These are phyloP conservation scores for Lachancea mirantina DNA, from an alignment of 805 yeast genomes.

Conservation along the genomic window DNA sequence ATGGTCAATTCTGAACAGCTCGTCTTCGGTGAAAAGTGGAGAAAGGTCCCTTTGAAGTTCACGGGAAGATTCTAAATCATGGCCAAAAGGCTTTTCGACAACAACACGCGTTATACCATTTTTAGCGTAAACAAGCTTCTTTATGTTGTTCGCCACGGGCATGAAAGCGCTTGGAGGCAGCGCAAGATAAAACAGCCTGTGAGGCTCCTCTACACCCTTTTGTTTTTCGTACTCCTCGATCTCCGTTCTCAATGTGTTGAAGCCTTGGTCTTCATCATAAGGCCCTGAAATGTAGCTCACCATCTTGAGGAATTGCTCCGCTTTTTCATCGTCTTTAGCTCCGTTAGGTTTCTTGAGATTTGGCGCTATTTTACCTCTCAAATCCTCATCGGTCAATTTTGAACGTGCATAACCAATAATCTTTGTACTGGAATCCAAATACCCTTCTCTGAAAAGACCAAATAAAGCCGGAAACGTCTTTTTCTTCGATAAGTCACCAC, in stretches of 20 bases:
- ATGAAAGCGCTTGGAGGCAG: slow-evolving; percentile 91
- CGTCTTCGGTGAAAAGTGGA: slow-evolving; percentile 86
- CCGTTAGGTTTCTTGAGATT: slow-evolving; percentile 52
- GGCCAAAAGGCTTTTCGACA: slow-evolving; percentile 97
- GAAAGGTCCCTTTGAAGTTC: slow-evolving; percentile 69
- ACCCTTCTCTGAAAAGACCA: slow-evolving; percentile 71
- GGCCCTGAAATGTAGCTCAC: slow-evolving; percentile 68
- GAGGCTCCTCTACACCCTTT: slow-evolving; percentile 43
- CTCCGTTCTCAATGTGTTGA: slow-evolving; percentile 43
- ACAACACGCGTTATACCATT: slow-evolving; percentile 73
- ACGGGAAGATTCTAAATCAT: slow-evolving; percentile 72
- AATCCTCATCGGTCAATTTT: slow-evolving; percentile 56
- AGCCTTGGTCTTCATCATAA: slow-evolving; percentile 79
- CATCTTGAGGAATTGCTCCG: slow-evolving; percentile 58
- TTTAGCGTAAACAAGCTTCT: slow-evolving; percentile 56
- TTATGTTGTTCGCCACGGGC: slow-evolving; percentile 66
- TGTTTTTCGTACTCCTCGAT: slow-evolving; percentile 55
- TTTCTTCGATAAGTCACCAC: slow-evolving; percentile 93
- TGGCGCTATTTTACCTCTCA: slow-evolving; percentile 57
- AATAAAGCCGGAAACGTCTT: slow-evolving; percentile 86
- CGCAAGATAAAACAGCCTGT: slow-evolving; percentile 87
- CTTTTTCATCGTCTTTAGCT: slow-evolving; percentile 34
- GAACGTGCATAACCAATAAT: slow-evolving; percentile 94
- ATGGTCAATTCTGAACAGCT: slow-evolving; percentile 92
- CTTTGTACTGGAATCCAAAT: slow-evolving; percentile 58